Conservation (phyloP, 148 eudicot species). For the Mesembryanthemum crystallinum region DNA sequence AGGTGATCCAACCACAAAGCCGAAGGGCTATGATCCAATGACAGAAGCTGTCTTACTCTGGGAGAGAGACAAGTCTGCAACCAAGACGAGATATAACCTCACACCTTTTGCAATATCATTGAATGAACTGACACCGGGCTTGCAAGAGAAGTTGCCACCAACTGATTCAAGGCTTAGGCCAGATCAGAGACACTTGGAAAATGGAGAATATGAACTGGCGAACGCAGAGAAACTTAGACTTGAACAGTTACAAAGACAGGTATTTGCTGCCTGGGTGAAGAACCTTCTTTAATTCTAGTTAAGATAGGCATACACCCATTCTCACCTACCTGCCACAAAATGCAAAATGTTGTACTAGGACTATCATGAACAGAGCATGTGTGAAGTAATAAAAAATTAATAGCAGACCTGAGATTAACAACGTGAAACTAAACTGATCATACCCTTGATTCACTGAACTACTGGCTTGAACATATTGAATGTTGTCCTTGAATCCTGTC, state of each 20-base stretch:
- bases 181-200: slow-evolving; percentile 92
- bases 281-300: neutral
- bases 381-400: too few species aligned
- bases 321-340: neutral
- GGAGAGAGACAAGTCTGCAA: slow-evolving; percentile 79
- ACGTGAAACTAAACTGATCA: neutral
- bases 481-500: neutral
- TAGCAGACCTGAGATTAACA: too few species aligned
- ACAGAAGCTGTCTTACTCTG: slow-evolving; percentile 85
- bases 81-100: slow-evolving; percentile 85
- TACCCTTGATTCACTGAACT: neutral
- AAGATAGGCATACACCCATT: neutral
- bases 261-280: slow-evolving; percentile 18
- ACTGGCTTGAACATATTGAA: neutral
- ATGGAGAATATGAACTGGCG: slow-evolving; percentile 90
- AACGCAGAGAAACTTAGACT: slow-evolving; percentile 92
- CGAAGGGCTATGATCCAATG: slow-evolving; percentile 99
- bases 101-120: slow-evolving; percentile 90
- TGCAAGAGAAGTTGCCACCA: slow-evolving; percentile 77
- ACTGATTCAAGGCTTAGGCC: slow-evolving; percentile 97
- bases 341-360: neutral
- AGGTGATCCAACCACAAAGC: slow-evolving; percentile 83
- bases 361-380: neutral
- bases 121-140: slow-evolving; percentile 79
- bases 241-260: slow-evolving; percentile 94